Base-by-base conservation (phyloP, 495 filamentous ascomycete genomes). In the Penicillium diatomitis region DNA sequence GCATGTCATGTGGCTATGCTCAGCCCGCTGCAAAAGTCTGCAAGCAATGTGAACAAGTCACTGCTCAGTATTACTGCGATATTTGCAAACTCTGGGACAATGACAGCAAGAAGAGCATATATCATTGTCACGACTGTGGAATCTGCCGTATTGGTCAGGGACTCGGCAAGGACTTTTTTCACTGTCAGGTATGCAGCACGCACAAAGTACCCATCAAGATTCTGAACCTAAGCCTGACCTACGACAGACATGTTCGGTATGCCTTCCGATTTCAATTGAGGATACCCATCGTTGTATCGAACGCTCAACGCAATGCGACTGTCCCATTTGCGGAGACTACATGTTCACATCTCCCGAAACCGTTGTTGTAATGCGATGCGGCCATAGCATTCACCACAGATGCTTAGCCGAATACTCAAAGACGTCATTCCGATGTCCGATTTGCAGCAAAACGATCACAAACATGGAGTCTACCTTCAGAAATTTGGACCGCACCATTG, bases 11-110 rank as follows among this genome's bases (percentile, higher is more conserved):
- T 68, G 83, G 83, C 8, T 83, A 82, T 56, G 82, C 92, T 8
- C 92, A 99, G 58, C 79, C 81, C 42, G 94, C 88, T 9, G 78
- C 78, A 32, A 85, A 92, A 50, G 74, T 78, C 37, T 99, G 92
- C 65, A 66, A 71, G 36, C 62, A 81, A 20, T 99, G 92, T 65
- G 84, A 81, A 32, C 79, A 83, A 57, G 79, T 78, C 44, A 82
- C 85, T 11, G 87, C 90, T n/a, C 86, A 83, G 60, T 97, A 97
- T 69, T 99, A 92, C 58, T 99, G 94, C 67, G 77, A 81, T 41
- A 84, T 89, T 48, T 97, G 92, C 76, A 95, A 96, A 65, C 74
- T 99, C 2, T 99, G 94, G 94, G 90, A 96, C 61, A 86, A 97
- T 56, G 89, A 96, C 56, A 76, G 80, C 34, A 82, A 82, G 53